Evolutionary conservation across 2,329 filamentous ascomycete species (phyloP), one percentile per base, ranked within the genome.

Genomic region (Aspergillus texensis): DNA sequence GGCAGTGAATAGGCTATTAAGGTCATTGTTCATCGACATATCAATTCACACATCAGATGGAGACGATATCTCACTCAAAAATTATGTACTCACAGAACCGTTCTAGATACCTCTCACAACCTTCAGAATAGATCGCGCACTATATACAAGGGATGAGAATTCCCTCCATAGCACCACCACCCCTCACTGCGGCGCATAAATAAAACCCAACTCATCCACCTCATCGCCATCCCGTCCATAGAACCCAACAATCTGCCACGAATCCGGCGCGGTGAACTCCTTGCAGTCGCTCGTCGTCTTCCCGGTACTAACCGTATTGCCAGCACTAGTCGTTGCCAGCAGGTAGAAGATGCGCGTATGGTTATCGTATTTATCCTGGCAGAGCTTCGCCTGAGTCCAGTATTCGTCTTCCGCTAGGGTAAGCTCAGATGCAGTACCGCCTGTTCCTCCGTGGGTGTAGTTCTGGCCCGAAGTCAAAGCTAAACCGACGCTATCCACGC

Each of bases 321-420:
- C 85, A 0, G 75, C 60, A 67, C 80, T 85, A 1, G 85, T 87
- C 1, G 78, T 83, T n/a, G 85, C 83, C 61, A 79, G 68, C 64
- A 86, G 81, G 70, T 84, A 88, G 70, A 89, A 87, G 68, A 82
- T 82, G 36, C 86, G 81, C n/a, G 83, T 85, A 16, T 77, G 68
- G 26, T 69, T 69, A 63, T 79, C 74, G 67, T 82, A 79, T 69
- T 82, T 70, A 16, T 80, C 86, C 67, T 82, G 78, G 74, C 86
- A 88, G 14, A 88, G 73, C 58, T 77, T 74, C 0, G 83, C 84
- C 30, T 72, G 68, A 1, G 77, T 80, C 80, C 86, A 84, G 68
- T 75, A 80, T 72, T 89, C 86, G 19, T 75, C 75, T 2, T 69
- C 65, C 1, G 57, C 80, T n/a, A 88, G 78, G 0, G 75, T 76